Base-by-base conservation (phyloP, 805 yeast species). In the Wickerhamiella siamensis region DNA sequence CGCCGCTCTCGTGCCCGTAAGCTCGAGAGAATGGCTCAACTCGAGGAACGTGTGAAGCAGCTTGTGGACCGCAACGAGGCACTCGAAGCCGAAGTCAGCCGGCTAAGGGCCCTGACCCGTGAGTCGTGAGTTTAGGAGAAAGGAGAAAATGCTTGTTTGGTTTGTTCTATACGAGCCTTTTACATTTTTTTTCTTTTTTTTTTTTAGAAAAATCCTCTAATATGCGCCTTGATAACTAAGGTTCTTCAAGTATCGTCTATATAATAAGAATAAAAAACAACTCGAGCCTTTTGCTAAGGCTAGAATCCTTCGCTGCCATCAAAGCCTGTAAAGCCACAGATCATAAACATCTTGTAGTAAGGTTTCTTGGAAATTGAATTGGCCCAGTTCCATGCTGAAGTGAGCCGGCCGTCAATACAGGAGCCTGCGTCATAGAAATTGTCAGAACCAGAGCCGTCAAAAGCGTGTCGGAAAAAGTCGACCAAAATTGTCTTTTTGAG, bases 1-100 rank as follows among this genome's bases (percentile, higher is more conserved):
- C 77, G 96, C 62, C 75, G 95, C 57, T 84, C 95, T 21, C 71
- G 96, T 56, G 95, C 95, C 19, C 76, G 95, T 58, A 88, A 88
- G 65, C 74, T 83, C 76, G 87, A 87, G 62, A 75, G 94, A 60
- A 83, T 87, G 94, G 55, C 65, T 44, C 93, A 83, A 59, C 67
- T 87, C 57, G 96, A 88, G 62, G 75, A 64, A 19, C 80, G 76
- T 58, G 88, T 86, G 43, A 87, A 82, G 49, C 71, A 60, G 31
- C 67, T 87, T 45, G 50, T 79, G 38, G 57, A 62, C 21, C 76
- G 69, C 51, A 86, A 84, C 62, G 56, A 66, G 36, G 66, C 61
- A 5, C 69, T 84, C 51, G 77, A 71, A 48, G 64, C 63, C 16
- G 94, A 86, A 61, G 74, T 84, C 47, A 59, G 54, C 37, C 45